Conservation (phyloP, 768 basidiomycete genomes). For the Coprinopsis sp. region DNA sequence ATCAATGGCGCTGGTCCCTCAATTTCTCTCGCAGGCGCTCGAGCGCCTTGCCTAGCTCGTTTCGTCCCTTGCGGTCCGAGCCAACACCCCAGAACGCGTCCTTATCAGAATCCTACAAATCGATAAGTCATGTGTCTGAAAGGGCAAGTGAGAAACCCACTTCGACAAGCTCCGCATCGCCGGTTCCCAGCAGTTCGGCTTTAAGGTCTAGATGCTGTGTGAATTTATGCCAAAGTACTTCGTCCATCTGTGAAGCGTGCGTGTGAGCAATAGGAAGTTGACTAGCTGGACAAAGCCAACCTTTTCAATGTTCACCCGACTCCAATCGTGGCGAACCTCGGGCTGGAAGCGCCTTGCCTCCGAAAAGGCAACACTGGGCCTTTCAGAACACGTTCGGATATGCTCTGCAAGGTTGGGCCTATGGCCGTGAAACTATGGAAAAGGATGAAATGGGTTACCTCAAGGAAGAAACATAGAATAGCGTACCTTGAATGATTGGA, state of each 20-base stretch:
- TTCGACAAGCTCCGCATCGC: slow-evolving; percentile 65
- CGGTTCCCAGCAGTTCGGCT: slow-evolving; percentile 57
- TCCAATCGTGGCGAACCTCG: slow-evolving; percentile 64
- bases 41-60: slow-evolving; percentile 71
- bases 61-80: slow-evolving; percentile 58
- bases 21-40: slow-evolving; percentile 56
- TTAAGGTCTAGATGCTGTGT: slow-evolving; percentile 60
- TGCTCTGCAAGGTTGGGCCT: slow-evolving; percentile 64
- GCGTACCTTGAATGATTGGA: slow-evolving; percentile 66
- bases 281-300: slow-evolving; percentile 25
- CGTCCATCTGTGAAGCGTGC: slow-evolving; percentile 53
- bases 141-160: slow-evolving; percentile 28
- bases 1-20: slow-evolving; percentile 21
- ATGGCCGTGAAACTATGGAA: slow-evolving; percentile 50
- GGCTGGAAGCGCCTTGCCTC: slow-evolving; percentile 63
- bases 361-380: slow-evolving; percentile 60
- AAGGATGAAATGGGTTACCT: slow-evolving; percentile 8
- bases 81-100: slow-evolving; percentile 81
- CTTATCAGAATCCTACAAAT: slow-evolving; percentile 59
- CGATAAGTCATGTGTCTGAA: slow-evolving; percentile 4
- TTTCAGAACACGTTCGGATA: slow-evolving; percentile 58
- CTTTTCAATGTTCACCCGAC: slow-evolving; percentile 60
- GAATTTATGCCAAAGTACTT: slow-evolving; percentile 62
- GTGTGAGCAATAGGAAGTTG: slow-evolving; percentile 1
- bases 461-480: background rate